Percentiles rank a stretch among this genome's conserved stretches.
These are phyloP conservation scores for Sicyos baderoa DNA, from an alignment of 306 rosid species.

Conservation along the genomic window DNA sequence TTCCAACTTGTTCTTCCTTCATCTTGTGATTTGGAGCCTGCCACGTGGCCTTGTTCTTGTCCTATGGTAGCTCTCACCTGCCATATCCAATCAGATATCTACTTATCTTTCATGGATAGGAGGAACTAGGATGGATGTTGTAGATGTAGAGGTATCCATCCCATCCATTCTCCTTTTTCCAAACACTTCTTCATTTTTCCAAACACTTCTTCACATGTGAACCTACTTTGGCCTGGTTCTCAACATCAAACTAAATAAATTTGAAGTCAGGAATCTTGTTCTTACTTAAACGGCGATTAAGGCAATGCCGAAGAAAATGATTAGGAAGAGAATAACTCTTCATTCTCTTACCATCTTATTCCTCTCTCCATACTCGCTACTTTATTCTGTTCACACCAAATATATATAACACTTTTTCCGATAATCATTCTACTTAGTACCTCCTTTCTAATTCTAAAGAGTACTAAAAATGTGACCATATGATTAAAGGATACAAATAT, in stretches of 20 bases:
- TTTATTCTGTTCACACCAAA: too few species aligned
- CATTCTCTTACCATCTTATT: too few species aligned
- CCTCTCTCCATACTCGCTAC: too few species aligned
- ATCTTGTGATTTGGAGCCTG: neutral
- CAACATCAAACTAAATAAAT: neutral
- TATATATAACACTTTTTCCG: too few species aligned
- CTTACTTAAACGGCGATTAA: neutral
- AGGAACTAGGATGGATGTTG: neutral
- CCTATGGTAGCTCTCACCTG: neutral
- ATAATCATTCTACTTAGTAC: too few species aligned
- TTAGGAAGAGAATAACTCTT: too few species aligned
- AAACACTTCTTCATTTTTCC: neutral
- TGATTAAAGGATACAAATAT: neutral
- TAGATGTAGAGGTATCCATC: neutral
- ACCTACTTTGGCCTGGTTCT: neutral
- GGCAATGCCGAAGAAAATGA: too few species aligned
- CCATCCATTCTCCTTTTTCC: slow-evolving; percentile 12
- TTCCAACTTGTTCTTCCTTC: neutral
- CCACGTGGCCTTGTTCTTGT: slow-evolving; percentile 10
- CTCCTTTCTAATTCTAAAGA: too few species aligned
- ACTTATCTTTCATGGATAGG: slow-evolving; percentile 14
- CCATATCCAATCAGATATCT: slow-evolving; percentile 9
- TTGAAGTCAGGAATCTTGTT: neutral
- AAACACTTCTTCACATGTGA: slow-evolving; percentile 4
- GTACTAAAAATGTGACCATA: too few species aligned